phyloP scores from a whole-genome alignment of 495 filamentous ascomycete species.

The Penicillium odoratum region DNA sequence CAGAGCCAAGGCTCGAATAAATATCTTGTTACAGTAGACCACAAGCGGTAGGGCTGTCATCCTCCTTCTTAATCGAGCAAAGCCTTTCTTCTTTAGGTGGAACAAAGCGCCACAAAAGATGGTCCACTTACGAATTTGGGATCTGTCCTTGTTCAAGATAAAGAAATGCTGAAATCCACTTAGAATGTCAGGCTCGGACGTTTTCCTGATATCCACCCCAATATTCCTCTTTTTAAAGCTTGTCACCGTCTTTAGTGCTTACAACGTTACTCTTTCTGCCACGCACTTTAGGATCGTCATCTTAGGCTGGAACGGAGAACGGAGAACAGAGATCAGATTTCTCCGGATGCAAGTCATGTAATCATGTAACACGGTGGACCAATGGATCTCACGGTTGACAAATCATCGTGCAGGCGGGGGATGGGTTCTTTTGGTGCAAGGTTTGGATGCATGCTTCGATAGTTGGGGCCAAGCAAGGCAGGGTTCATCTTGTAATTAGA shows the following conservation, averaged over 20 bases:
- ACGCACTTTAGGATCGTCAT: not conserved
- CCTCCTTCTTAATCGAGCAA: not conserved
- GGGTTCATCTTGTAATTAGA: not conserved
- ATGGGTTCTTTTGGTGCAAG: slow-evolving; percentile 6
- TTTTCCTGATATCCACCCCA: not conserved
- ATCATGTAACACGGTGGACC: slow-evolving; percentile 15
- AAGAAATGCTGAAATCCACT: not conserved
- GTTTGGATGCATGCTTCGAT: not conserved
- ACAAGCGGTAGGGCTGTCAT: not conserved
- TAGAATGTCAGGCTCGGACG: not conserved
- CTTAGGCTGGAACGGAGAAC: slow-evolving; percentile 20
- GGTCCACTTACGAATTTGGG: not conserved
- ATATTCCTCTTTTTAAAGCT: not conserved
- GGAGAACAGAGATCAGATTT: slow-evolving; percentile 20
- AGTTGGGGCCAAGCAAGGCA: not conserved
- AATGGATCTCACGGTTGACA: slow-evolving; percentile 15
- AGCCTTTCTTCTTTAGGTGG: not conserved
- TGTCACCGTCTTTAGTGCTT: not conserved
- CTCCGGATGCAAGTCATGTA: slow-evolving; percentile 25
- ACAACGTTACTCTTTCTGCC: not conserved
- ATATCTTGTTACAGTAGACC: not conserved
- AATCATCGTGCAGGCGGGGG: slow-evolving; percentile 20
- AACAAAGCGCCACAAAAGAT: not conserved
- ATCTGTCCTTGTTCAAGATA: not conserved
- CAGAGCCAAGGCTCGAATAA: not conserved